Conservation (phyloP, 106 monocot genomes). For the Narthecium ossifragum region DNA sequence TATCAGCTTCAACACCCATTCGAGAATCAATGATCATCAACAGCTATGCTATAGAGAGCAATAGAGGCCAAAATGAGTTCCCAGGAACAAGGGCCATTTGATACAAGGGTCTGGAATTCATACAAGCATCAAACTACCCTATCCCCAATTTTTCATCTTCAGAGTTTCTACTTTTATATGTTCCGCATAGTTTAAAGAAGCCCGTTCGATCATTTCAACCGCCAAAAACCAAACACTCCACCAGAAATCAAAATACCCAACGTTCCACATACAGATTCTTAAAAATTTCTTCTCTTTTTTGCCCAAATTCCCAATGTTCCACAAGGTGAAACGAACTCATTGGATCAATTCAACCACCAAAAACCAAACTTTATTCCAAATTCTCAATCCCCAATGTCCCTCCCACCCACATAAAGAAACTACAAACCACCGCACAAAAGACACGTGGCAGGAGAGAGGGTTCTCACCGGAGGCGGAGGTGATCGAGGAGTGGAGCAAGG, state of each 20-base stretch:
- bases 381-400: neutral
- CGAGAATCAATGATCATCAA: too few relatives aligned
- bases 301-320: neutral
- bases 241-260: neutral
- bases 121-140: too few relatives aligned
- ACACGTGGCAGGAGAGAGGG: neutral
- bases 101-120: too few relatives aligned
- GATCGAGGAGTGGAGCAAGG: slow-evolving; percentile 73
- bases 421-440: neutral
- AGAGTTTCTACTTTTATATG: too few relatives aligned
- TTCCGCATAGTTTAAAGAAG: too few relatives aligned
- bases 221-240: neutral
- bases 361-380: neutral
- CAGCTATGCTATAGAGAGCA: too few relatives aligned
- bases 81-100: too few relatives aligned
- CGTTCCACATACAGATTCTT: neutral
- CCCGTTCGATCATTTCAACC: too few relatives aligned
- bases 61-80: too few relatives aligned
- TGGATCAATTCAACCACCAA: neutral
- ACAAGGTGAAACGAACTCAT: neutral
- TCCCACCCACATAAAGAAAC: neutral
- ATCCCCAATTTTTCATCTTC: too few relatives aligned
- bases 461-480: slow-evolving; percentile 62
- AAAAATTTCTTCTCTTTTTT: neutral
- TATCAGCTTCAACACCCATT: too few relatives aligned